phyloP scores from a whole-genome alignment of 2,329 filamentous ascomycete species.

The Diaporthe batatas region DNA sequence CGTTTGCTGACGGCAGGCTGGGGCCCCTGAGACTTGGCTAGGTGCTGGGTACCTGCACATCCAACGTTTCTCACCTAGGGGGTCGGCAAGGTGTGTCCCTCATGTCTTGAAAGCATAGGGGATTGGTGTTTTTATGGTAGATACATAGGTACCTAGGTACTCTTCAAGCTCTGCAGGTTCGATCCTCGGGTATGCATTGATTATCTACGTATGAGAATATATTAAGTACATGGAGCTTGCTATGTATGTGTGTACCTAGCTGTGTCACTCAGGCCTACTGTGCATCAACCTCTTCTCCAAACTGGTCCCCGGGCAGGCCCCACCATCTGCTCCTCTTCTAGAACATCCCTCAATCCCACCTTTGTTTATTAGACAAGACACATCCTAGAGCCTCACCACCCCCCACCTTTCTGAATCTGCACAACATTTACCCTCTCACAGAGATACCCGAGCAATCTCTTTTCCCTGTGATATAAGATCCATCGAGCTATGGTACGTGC shows the following conservation, averaged over 20 bases:
- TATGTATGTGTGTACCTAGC: not conserved
- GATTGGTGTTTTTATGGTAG: too few relatives aligned
- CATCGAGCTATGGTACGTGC: conserved; percentile 33
- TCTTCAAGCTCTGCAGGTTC: too few relatives aligned
- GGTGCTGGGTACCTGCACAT: too few relatives aligned
- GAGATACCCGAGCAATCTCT: not conserved
- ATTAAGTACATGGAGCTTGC: not conserved
- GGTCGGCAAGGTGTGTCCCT: too few relatives aligned
- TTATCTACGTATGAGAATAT: not conserved
- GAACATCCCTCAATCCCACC: conserved; percentile 19
- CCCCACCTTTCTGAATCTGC: not conserved
- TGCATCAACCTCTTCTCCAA: not conserved
- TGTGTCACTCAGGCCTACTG: too few relatives aligned
- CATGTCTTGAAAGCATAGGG: too few relatives aligned
- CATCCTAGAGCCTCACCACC: not conserved
- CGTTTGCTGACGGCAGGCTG: too few relatives aligned
- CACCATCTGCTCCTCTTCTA: conserved; percentile 27
- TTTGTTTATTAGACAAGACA: conserved; percentile 15
- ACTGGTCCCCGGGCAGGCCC: conserved; percentile 3
- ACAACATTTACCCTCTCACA: not conserved
- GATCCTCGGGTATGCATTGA: too few relatives aligned
- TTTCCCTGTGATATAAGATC: not conserved
- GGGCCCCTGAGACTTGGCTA: too few relatives aligned
- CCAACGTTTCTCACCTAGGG: too few relatives aligned
- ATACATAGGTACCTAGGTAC: too few relatives aligned